Conservation (phyloP, 345 rosid species). For the Citropsis articulata region DNA sequence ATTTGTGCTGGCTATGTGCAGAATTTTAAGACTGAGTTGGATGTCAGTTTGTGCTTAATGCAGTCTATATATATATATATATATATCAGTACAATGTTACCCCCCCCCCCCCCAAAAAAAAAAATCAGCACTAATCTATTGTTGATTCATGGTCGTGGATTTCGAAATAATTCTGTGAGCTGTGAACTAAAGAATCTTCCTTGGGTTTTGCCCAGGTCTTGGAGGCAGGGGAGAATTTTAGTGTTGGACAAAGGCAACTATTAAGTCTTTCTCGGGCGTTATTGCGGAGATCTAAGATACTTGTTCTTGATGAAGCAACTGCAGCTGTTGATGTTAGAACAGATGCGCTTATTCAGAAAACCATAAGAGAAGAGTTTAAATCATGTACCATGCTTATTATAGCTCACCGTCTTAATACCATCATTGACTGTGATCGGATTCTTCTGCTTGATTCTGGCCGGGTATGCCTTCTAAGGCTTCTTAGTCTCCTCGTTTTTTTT, state of each 20-base stretch:
- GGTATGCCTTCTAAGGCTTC: slow-evolving; percentile 38
- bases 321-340: slow-evolving; percentile 99
- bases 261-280: slow-evolving; percentile 97
- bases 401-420: slow-evolving; percentile 95
- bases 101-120: no score
- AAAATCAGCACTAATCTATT: background rate
- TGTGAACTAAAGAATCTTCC: slow-evolving; percentile 13
- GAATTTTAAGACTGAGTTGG: background rate
- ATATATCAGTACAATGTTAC: background rate
- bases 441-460: slow-evolving; percentile 88
- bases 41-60: slow-evolving; percentile 1
- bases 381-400: slow-evolving; percentile 96
- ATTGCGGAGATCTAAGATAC: slow-evolving; percentile 93
- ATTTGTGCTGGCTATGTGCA: background rate
- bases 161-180: background rate
- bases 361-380: slow-evolving; percentile 94
- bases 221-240: slow-evolving; percentile 96
- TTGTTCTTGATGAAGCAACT: slow-evolving; percentile 98
- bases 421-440: slow-evolving; percentile 89
- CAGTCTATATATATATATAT: background rate
- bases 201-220: slow-evolving; percentile 51
- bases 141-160: background rate
- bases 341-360: slow-evolving; percentile 96
- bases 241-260: slow-evolving; percentile 97
- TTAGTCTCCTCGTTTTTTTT: background rate